phyloP scores from a whole-genome alignment of 108 stramenopile genomes.

The Discostella pseudostelligera region DNA sequence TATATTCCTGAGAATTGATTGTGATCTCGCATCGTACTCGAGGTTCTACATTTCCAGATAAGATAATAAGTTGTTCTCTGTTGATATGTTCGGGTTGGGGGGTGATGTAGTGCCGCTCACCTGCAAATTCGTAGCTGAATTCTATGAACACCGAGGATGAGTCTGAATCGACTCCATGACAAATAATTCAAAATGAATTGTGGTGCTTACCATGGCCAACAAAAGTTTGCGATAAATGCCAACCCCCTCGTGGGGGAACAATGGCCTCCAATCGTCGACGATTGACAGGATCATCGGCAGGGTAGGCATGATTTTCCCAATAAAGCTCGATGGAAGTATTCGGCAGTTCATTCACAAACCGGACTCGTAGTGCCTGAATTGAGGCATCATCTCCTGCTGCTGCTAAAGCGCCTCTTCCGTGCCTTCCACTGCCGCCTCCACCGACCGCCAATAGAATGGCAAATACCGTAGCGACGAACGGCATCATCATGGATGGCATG shows the following conservation, averaged over 20 bases:
- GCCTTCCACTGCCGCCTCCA: too few relatives aligned
- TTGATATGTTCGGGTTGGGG: conserved; percentile 15
- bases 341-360: conserved; percentile 42
- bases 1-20: not conserved
- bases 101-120: conserved; percentile 18
- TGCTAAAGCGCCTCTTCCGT: too few relatives aligned
- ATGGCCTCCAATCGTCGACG: conserved; percentile 4
- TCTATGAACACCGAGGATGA: conserved; percentile 7
- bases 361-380: conserved; percentile 1
- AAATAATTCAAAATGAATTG: conserved; percentile 25
- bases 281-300: conserved; percentile 18
- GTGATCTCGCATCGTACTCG: conserved; percentile 35
- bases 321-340: conserved; percentile 27
- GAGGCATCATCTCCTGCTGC: not conserved
- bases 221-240: conserved; percentile 8
- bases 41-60: conserved; percentile 16
- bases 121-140: conserved; percentile 33
- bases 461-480: too few relatives aligned
- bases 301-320: conserved; percentile 37
- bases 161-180: conserved; percentile 5
- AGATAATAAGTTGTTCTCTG: conserved; percentile 21
- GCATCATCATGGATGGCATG: too few relatives aligned
- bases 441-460: too few relatives aligned
- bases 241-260: conserved; percentile 26
- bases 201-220: conserved; percentile 21